Evolutionary conservation across 306 rosid genomes (phyloP), one percentile per base, ranked within the genome.

Genomic region (Amphicarpaea edgeworthii): DNA sequence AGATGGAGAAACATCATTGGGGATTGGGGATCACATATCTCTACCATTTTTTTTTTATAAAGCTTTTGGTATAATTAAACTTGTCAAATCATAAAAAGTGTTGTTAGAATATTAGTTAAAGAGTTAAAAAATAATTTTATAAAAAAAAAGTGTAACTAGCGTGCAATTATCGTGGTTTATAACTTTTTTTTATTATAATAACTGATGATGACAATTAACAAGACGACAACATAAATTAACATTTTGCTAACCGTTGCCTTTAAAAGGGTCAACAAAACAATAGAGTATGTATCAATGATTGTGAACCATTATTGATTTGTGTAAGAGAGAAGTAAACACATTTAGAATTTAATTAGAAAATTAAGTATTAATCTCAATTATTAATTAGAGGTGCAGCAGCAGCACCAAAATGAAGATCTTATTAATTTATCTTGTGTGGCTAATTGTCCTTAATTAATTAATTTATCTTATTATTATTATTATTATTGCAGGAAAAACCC

Each of bases 401-500:
- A 28, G 4, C 32, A 28, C 32, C 32, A 28, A 28, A 28, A 5
- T 28, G 32, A 28, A 28, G 32, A 28, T 28, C 32, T n/a, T n/a
- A n/a, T n/a, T n/a, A n/a, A n/a, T n/a, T n/a, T n/a, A n/a, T n/a
- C n/a, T n/a, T n/a, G n/a, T n/a, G 14, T 46, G 19, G 4, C 6
- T 43, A 16, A 2, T 16, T 75, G 6, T 64, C 24, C 53, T 28
- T 0, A 7, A 6, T 50, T 54, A 1, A 19, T 51, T 8, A 7
- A 19, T 3, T 51, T 17, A 51, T 51, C n/a, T n/a, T n/a, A n/a
- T n/a, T n/a, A n/a, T 16, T 6, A 12, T 12, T 30, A 28, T 60
- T 30, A n/a, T 60, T 8, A 16, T 62, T 32, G 43, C 91, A 94
- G 98, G 86, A 87, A 88, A 83, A 78, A 94, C 72, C 89, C 88